Percentiles rank a stretch among this genome's conserved stretches.
Conservation (phyloP, 768 basidiomycete species). For the Butyriboletus loyo region DNA sequence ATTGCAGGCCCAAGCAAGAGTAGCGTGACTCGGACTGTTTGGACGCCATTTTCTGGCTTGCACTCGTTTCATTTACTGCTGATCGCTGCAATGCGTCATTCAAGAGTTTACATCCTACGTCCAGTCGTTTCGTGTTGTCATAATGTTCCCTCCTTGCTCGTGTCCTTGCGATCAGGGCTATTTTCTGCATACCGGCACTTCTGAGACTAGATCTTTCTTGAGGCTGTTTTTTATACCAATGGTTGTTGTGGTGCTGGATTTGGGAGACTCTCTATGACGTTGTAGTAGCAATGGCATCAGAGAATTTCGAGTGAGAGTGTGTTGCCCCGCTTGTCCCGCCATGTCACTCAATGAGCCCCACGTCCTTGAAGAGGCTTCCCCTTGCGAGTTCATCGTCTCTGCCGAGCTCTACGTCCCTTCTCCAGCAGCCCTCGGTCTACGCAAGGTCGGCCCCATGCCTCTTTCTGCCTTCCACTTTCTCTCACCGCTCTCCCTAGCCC, state of each 20-base stretch:
- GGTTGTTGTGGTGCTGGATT: conserved; percentile 3
- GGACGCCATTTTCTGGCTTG: background rate
- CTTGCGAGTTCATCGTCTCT: conserved; percentile 56
- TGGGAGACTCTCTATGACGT: background rate
- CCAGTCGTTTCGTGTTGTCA: conserved; percentile 14
- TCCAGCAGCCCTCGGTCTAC: conserved; percentile 45
- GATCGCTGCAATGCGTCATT: conserved; percentile 4
- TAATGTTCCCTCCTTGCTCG: conserved; percentile 12
- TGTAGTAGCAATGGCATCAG: conserved; percentile 2
- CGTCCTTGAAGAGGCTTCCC: conserved; percentile 7
- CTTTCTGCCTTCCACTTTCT: background rate
- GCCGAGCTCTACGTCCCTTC: conserved; percentile 62
- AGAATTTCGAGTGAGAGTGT: background rate
- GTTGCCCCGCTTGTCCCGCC: background rate
- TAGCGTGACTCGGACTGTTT: conserved; percentile 12
- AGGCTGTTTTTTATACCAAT: conserved; percentile 9
- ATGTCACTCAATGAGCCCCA: conserved; percentile 13
- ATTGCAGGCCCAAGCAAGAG: conserved; percentile 34
- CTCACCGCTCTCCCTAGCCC: conserved; percentile 35
- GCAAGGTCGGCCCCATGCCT: conserved; percentile 48
- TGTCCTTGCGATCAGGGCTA: conserved; percentile 11
- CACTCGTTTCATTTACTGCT: conserved; percentile 15
- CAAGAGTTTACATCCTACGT: conserved; percentile 12
- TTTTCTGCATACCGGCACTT: conserved; percentile 12
- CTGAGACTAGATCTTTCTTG: conserved; percentile 12